Evolutionary conservation across 164 flowering plant species (phyloP).

Genomic region (Nymphaea thermarum): DNA sequence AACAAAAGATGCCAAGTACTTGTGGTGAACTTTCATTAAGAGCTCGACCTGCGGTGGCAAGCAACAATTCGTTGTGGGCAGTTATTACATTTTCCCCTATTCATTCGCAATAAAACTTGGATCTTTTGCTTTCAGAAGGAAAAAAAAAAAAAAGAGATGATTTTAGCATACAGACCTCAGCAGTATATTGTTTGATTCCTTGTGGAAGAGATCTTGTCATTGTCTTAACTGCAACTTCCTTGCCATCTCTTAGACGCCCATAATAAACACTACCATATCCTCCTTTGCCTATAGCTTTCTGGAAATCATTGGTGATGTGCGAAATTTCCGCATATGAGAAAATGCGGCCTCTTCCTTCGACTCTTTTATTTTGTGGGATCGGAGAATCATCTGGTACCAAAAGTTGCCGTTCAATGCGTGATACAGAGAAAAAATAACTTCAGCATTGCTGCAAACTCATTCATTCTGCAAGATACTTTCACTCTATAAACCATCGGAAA

Average conservation of each 20-base stretch:
- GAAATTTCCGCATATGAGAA: constrained; percentile 24
- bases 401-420: too few species aligned
- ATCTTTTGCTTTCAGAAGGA: background rate
- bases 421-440: too few species aligned
- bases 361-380: too few species aligned
- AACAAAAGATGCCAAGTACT: background rate
- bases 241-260: constrained; percentile 12
- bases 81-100: background rate
- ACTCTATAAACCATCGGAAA: too few species aligned
- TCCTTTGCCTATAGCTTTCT: constrained; percentile 31
- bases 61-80: too few species aligned
- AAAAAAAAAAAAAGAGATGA: background rate
- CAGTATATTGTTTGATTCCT: constrained; percentile 24
- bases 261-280: constrained; percentile 20
- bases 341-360: background rate
- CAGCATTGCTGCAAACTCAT: too few species aligned
- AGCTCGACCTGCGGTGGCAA: background rate
- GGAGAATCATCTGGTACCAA: too few species aligned
- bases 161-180: constrained; percentile 22
- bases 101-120: background rate
- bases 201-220: constrained; percentile 23
- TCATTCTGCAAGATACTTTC: too few species aligned
- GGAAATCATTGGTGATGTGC: constrained; percentile 28
- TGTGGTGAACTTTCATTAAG: constrained; percentile 2
- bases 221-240: constrained; percentile 37